Conservation (phyloP, 129 eudicot species). For the Escallonia herrerae region DNA sequence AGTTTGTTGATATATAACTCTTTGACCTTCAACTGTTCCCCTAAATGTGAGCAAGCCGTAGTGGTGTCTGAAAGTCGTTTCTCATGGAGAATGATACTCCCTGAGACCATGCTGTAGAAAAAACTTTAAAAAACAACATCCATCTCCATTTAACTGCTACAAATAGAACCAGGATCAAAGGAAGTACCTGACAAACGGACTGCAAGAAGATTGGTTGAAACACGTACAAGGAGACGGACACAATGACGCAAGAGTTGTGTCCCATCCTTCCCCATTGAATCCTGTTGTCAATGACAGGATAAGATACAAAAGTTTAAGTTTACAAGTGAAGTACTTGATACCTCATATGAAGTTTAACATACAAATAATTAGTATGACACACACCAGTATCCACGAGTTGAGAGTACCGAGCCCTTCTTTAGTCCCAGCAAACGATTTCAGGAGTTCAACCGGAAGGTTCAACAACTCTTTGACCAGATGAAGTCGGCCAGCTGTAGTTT, state of each 20-base stretch:
- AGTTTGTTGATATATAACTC: neutral
- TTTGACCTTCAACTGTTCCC: neutral
- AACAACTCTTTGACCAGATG: slow-evolving; percentile 80
- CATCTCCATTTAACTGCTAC: neutral
- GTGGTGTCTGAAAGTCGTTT: neutral
- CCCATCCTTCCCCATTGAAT: slow-evolving; percentile 97
- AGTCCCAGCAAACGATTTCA: slow-evolving; percentile 90
- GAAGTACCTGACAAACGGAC: slow-evolving; percentile 86
- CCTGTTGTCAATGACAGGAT: slow-evolving; percentile 43
- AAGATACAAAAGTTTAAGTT: neutral
- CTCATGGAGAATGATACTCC: neutral
- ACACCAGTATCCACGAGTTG: slow-evolving; percentile 93
- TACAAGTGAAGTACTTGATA: neutral
- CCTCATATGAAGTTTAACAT: neutral
- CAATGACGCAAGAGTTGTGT: slow-evolving; percentile 97
- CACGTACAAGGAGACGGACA: slow-evolving; percentile 93
- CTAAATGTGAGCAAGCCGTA: neutral
- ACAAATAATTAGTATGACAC: neutral
- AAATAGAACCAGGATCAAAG: slow-evolving; percentile 2
- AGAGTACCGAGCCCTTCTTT: slow-evolving; percentile 77
- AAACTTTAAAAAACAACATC: neutral
- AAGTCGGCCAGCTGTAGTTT: slow-evolving; percentile 80
- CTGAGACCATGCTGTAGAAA: neutral
- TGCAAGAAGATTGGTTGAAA: slow-evolving; percentile 87
- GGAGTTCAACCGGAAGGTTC: slow-evolving; percentile 62